phyloP scores from a whole-genome alignment of 805 yeast species.

The Zygotorulaspora chibaensis region DNA sequence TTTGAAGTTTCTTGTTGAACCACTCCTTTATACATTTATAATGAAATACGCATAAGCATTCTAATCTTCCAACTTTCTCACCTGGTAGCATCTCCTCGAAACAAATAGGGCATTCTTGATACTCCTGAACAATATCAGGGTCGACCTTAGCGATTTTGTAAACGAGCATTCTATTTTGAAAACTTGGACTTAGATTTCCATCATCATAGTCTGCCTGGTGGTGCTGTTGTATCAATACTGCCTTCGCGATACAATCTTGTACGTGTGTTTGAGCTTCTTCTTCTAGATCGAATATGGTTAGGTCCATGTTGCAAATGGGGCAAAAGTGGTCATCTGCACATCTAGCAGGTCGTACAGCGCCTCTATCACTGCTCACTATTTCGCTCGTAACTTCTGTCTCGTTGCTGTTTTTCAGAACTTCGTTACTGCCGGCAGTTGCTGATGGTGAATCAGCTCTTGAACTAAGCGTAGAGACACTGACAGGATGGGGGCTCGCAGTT shows the following conservation, averaged over 20 bases:
- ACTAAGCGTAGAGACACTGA: not conserved
- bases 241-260: conserved; percentile 55
- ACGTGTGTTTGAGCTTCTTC: conserved; percentile 59
- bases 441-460: conserved; percentile 9
- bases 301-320: conserved; percentile 37
- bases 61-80: conserved; percentile 85
- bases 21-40: conserved; percentile 86
- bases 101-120: conserved; percentile 88
- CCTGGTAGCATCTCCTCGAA: conserved; percentile 84
- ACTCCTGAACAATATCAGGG: conserved; percentile 33
- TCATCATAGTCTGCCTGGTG: conserved; percentile 55
- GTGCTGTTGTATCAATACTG: conserved; percentile 47
- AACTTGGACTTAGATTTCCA: conserved; percentile 36
- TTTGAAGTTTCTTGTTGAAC: conserved; percentile 76
- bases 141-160: conserved; percentile 41
- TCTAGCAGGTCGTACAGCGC: conserved; percentile 10
- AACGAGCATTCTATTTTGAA: conserved; percentile 76
- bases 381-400: conserved; percentile 12
- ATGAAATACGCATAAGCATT: conserved; percentile 92
- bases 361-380: conserved; percentile 6
- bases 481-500: conserved; percentile 2
- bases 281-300: conserved; percentile 16
- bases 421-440: conserved; percentile 10
- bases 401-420: conserved; percentile 35
- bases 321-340: conserved; percentile 34